Base-by-base conservation (phyloP, 2,329 filamentous ascomycete species). In the Niveomyces coronatus region DNA sequence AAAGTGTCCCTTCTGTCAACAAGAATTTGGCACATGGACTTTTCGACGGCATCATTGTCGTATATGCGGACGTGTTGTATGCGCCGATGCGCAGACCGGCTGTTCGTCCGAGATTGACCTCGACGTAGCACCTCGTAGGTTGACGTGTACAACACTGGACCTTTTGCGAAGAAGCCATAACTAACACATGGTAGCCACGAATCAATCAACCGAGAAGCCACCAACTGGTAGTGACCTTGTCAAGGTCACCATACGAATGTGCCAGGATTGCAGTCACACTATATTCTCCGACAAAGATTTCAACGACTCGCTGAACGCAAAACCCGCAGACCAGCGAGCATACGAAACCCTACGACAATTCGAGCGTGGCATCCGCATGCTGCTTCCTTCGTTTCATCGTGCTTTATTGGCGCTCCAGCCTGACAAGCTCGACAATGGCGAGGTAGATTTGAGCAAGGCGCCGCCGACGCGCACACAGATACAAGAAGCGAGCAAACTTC, bases 1-100 rank as follows among this genome's bases (percentile, higher is more conserved):
- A 2, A 79, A 79, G 46, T 98, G 91, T 54, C 91, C 91, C 0
- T 94, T 94, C 53, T 98, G 91, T 52, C 85, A 94, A 53, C 91
- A 98, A 52, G 86, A 94, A 40, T 98, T 98, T 58, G 82, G 86
- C 1, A 82, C 80, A 11, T 96, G 94, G 73, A 84, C 86, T 2
- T 94, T 96, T 53, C 76, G 91, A 50, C 71, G 91, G 48, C 91
- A 96, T 57, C 91, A 98, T 59, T 98, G 91, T 60, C 76, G 91
- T 39, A 81, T 94, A 60, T 98, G 91, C 52, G 91, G 91, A 4
- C 76, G 82, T 30, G 87, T 98, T 0, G 86, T 98, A 0, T 98
- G 91, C 54, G 86, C 86, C 10, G 91, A 98, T 58, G 75, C 75
- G 0, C 72, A 76, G 41, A 98, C 91, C 0, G 78, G 62, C 4